Evolutionary conservation across 2,329 filamentous ascomycete genomes (phyloP), one percentile per base, ranked within the genome.

Genomic region (Fusarium euwallaceae): DNA sequence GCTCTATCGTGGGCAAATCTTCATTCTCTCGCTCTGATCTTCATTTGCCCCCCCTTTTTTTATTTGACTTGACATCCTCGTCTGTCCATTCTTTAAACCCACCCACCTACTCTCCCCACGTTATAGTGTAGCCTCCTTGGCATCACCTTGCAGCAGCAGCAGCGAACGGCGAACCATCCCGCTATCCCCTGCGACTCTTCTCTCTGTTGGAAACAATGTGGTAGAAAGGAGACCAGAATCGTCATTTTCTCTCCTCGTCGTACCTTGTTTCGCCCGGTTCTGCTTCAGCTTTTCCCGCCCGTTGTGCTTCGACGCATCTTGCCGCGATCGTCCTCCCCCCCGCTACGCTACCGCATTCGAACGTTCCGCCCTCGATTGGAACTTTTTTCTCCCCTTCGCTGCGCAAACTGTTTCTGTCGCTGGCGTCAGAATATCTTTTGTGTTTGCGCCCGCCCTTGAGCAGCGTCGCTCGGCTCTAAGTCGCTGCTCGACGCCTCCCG

Each of bases 21-120:
- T 56, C 36, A 20, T 56, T 24, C 43, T 60, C 53, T 34, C 14
- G 17, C 36, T 72, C 27, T 22, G 39, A 36, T 51, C 48, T 48
- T 67, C 37, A 45, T 56, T 66, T 41, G 59, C 51, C n/a, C 45
- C 72, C 67, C 67, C 59, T 70, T 74, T 66, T 61, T 68, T 74
- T 66, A 63, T 68, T 76, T 48, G 43, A 48, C 43, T 48, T 74
- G 73, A 63, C 73, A 75, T 72, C 62, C 64, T 72, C 73, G 73
- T 75, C 73, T 76, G 73, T 75, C 67, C 73, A 61, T 73, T 75
- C 73, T 72, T 61, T 53, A 67, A 67, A 64, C 62, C 69, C 63
- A 60, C 67, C 58, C 70, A 51, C 27, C 27, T 29, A 29, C 45
- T 29, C 27, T 55, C 43, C n/a, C 58, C 48, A 56, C 65, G 67